Percentiles rank a stretch among this genome's conserved stretches.
Evolutionary conservation across 345 rosid species (phyloP).

Genomic region (Erodium maritimum): DNA sequence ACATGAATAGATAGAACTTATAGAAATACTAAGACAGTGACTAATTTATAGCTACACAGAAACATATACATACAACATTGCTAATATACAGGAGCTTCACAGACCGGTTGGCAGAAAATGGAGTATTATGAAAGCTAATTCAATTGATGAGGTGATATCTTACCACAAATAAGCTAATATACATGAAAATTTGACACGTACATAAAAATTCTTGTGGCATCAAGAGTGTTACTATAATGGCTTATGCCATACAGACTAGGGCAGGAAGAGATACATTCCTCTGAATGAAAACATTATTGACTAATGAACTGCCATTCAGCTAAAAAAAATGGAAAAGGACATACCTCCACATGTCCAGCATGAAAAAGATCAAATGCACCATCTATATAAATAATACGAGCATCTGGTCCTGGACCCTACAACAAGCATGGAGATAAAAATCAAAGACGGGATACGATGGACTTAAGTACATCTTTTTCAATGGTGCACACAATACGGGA

Average conservation of each 20-base stretch:
- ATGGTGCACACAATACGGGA: neutral
- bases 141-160: neutral
- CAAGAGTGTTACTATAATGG: neutral
- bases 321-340: slow-evolving; percentile 4
- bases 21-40: neutral
- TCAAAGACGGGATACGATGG: neutral
- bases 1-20: no score
- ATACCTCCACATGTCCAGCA: slow-evolving; percentile 83
- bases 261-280: neutral
- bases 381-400: slow-evolving; percentile 58
- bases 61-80: neutral
- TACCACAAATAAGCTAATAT: neutral
- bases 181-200: neutral
- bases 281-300: neutral
- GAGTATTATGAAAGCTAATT: neutral
- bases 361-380: slow-evolving; percentile 82
- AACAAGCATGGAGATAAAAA: slow-evolving; percentile 2
- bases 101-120: neutral
- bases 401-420: slow-evolving; percentile 61
- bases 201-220: neutral
- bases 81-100: neutral
- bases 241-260: neutral
- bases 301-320: neutral
- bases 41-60: neutral
- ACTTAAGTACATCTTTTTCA: neutral